A percentile compares a stretch with the other conserved stretches of the same genome.
Evolutionary conservation across 345 rosid species (phyloP).

Genomic region (Eucalyptus guilfoylei): DNA sequence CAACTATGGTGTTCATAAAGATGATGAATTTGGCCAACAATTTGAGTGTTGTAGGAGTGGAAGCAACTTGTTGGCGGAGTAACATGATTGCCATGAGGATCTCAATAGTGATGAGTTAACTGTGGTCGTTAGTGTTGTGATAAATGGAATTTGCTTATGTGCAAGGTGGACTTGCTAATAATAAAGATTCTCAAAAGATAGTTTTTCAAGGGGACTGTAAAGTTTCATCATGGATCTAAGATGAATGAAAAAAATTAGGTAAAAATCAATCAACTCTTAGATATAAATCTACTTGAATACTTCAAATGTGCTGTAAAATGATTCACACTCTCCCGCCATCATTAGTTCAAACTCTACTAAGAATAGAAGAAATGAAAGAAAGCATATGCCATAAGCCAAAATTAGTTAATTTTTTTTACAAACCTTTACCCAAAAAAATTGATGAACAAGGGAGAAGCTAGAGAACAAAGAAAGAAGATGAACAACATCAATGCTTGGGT

Average conservation of each 20-base stretch:
- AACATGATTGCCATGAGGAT: too few species aligned
- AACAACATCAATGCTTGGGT: not conserved
- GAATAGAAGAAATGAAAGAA: not conserved
- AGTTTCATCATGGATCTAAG: too few species aligned
- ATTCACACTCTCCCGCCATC: not conserved
- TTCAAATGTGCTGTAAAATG: not conserved
- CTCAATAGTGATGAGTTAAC: not conserved
- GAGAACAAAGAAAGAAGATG: not conserved
- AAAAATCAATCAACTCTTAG: not conserved
- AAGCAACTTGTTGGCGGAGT: too few species aligned
- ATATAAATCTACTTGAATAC: not conserved
- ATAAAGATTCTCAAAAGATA: not conserved
- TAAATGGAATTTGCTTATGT: not conserved
- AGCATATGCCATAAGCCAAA: not conserved
- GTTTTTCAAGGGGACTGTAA: not conserved
- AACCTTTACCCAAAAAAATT: not conserved
- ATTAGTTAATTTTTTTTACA: not conserved
- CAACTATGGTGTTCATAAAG: too few species aligned
- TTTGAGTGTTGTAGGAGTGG: too few species aligned
- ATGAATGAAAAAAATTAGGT: too few species aligned
- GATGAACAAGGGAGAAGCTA: not conserved
- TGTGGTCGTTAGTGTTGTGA: too few species aligned
- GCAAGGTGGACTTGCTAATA: not conserved
- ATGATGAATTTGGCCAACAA: too few species aligned
- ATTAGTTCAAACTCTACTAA: not conserved